Conservation (phyloP, 495 filamentous ascomycete genomes). For the Daldinia childiae region DNA sequence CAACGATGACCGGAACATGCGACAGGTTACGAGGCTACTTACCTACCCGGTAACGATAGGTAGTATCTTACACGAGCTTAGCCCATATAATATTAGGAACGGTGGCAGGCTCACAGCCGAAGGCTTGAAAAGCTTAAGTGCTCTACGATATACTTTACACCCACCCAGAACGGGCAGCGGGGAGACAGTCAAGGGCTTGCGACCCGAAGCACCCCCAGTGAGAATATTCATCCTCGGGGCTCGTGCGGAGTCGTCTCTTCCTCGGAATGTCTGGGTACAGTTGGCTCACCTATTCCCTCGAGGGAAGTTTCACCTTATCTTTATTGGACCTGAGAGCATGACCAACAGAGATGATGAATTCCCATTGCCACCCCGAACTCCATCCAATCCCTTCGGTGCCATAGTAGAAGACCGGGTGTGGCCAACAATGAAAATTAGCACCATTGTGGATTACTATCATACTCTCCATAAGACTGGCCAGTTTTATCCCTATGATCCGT, state of each 20-base stretch:
- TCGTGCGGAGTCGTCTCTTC: conserved; percentile 93
- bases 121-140: conserved; percentile 90
- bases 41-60: conserved; percentile 94
- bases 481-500: conserved; percentile 95
- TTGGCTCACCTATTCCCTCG: conserved; percentile 89
- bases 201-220: conserved; percentile 83
- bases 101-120: conserved; percentile 81
- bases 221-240: conserved; percentile 95
- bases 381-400: conserved; percentile 88
- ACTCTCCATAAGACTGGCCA: conserved; percentile 88
- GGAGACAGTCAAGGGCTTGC: conserved; percentile 76
- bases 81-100: conserved; percentile 82
- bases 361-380: conserved; percentile 83
- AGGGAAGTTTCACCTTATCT: conserved; percentile 81
- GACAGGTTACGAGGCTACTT: conserved; percentile 89
- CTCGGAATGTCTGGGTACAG: conserved; percentile 93
- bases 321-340: conserved; percentile 98
- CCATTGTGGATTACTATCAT: conserved; percentile 98
- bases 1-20: conserved; percentile 83
- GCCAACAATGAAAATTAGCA: conserved; percentile 90
- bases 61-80: conserved; percentile 91
- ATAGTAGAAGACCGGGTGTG: conserved; percentile 89
- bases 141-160: conserved; percentile 91
- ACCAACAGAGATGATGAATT: conserved; percentile 87
- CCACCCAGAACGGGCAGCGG: conserved; percentile 82